Conservation (phyloP, 805 yeast species). For the Candida nonsorbophila region DNA sequence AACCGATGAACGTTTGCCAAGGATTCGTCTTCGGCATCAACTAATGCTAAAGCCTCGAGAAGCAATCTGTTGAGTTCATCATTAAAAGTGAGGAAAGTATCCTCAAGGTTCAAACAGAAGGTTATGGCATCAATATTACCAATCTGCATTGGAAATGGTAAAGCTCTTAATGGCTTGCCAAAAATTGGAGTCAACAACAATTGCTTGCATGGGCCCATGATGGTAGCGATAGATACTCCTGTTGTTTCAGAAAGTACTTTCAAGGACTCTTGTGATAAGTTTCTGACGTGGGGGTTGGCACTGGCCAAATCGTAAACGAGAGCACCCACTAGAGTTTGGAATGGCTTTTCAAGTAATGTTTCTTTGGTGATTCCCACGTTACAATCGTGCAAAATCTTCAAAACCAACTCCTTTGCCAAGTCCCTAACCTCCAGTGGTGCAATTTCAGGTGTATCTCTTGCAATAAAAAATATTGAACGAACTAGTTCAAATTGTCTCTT, state of each 20-base stretch:
- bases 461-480: slow-evolving; percentile 81
- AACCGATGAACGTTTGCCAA: slow-evolving; percentile 82
- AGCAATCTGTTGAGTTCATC: slow-evolving; percentile 84
- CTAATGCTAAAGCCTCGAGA: slow-evolving; percentile 87
- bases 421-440: slow-evolving; percentile 77
- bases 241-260: slow-evolving; percentile 65
- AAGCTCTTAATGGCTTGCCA: slow-evolving; percentile 92
- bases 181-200: slow-evolving; percentile 87
- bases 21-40: slow-evolving; percentile 97
- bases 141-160: slow-evolving; percentile 98
- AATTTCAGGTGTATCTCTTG: slow-evolving; percentile 84
- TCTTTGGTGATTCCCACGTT: slow-evolving; percentile 56
- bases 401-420: slow-evolving; percentile 63
- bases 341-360: slow-evolving; percentile 62
- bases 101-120: slow-evolving; percentile 75
- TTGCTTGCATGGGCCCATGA: slow-evolving; percentile 79
- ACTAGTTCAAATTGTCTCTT: slow-evolving; percentile 79
- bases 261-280: slow-evolving; percentile 72
- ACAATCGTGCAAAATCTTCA: slow-evolving; percentile 60
- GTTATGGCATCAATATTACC: slow-evolving; percentile 98
- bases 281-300: slow-evolving; percentile 77
- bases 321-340: slow-evolving; percentile 80
- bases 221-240: slow-evolving; percentile 59
- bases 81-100: slow-evolving; percentile 76
- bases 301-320: slow-evolving; percentile 90